Percentiles rank a stretch among this genome's conserved stretches.
phyloP scores from a whole-genome alignment of 306 rosid genomes.

The Oxytropis ochrocephala region DNA sequence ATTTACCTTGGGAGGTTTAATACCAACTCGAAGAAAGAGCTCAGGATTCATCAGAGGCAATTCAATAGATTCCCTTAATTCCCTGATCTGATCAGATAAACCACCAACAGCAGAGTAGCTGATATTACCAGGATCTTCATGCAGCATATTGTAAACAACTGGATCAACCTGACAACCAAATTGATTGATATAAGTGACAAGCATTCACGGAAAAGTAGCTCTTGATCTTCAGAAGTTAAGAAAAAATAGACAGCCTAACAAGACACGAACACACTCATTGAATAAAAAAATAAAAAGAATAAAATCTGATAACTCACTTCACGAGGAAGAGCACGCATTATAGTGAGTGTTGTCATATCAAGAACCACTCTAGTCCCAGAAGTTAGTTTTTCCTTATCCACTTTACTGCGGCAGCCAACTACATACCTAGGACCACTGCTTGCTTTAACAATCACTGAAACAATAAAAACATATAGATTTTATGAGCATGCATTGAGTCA shows the following conservation, averaged over 20 bases:
- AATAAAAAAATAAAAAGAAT: slow-evolving; percentile 1
- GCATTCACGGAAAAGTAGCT: background rate
- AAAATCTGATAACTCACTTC: slow-evolving; percentile 46
- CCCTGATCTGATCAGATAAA: slow-evolving; percentile 94
- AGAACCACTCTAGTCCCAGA: slow-evolving; percentile 93
- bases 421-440: slow-evolving; percentile 94
- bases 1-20: slow-evolving; percentile 92
- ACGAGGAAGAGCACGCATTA: slow-evolving; percentile 96
- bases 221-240: background rate
- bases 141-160: slow-evolving; percentile 90
- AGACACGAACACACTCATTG: background rate
- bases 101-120: slow-evolving; percentile 99
- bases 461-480: slow-evolving; percentile 25
- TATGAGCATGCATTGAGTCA: background rate
- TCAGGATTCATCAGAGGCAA: slow-evolving; percentile 97
- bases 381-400: slow-evolving; percentile 80
- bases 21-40: slow-evolving; percentile 90
- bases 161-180: slow-evolving; percentile 75
- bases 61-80: slow-evolving; percentile 89
- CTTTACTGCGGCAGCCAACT: slow-evolving; percentile 93
- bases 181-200: slow-evolving; percentile 7
- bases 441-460: slow-evolving; percentile 88
- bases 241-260: background rate
- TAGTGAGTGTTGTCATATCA: slow-evolving; percentile 89
- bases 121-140: slow-evolving; percentile 95